phyloP scores from a whole-genome alignment of 768 basidiomycete species.

The Leucocoprinus leucothites region DNA sequence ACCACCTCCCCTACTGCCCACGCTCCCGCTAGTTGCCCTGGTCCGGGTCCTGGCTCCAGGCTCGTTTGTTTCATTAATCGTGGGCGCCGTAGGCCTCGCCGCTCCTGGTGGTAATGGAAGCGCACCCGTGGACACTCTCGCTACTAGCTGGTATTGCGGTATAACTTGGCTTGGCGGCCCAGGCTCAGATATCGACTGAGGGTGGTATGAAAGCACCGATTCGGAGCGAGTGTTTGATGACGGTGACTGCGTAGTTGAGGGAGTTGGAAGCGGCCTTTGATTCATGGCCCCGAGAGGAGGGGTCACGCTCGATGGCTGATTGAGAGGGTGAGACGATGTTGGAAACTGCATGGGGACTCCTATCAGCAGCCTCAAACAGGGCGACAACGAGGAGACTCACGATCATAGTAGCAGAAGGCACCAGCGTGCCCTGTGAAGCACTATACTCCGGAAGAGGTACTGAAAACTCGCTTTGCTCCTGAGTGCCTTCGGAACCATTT shows the following conservation, averaged over 20 bases:
- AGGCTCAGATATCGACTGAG: neutral
- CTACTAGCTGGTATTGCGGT: neutral
- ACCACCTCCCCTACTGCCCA: neutral
- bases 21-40: neutral
- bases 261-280: neutral
- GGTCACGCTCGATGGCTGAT: too few relatives aligned
- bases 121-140: neutral
- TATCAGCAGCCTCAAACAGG: too few relatives aligned
- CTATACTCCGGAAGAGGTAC: too few relatives aligned
- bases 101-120: slow-evolving; percentile 4
- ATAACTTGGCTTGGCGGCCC: neutral
- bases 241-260: neutral
- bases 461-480: too few relatives aligned
- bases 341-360: too few relatives aligned
- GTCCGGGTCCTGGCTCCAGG: neutral
- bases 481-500: too few relatives aligned
- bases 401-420: too few relatives aligned
- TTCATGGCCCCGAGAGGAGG: neutral
- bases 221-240: neutral
- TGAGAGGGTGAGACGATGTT: too few relatives aligned
- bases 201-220: neutral
- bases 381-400: too few relatives aligned
- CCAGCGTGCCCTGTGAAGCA: too few relatives aligned
- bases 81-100: neutral
- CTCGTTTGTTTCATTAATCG: neutral